Evolutionary conservation across 139 green algal genomes (phyloP).

Genomic region (Axilococcus clingmanii): DNA sequence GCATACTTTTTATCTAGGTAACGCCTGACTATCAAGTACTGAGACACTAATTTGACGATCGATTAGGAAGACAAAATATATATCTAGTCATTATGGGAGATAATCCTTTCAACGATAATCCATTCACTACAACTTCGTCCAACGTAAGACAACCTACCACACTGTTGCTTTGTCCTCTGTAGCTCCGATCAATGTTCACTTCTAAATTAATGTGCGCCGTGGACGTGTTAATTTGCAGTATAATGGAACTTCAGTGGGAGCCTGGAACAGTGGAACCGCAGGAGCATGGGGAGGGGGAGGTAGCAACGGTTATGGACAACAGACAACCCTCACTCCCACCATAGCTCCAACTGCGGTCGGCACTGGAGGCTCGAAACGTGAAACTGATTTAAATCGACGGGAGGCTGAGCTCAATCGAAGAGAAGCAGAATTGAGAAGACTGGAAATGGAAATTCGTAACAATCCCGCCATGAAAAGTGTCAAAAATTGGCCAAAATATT

Average conservation of each 20-base stretch:
- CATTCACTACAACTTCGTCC: conserved; percentile 9
- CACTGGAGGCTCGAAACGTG: conserved; percentile 7
- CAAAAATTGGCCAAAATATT: conserved; percentile 55
- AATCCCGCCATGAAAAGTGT: conserved; percentile 15
- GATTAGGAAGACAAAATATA: no score
- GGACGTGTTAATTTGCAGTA: no score
- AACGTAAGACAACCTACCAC: neutral
- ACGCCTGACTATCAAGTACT: no score
- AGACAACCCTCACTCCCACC: neutral
- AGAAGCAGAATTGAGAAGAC: conserved; percentile 30
- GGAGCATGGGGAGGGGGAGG: conserved; percentile 1
- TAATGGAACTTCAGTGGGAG: no score
- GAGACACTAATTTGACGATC: no score
- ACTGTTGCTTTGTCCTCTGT: neutral
- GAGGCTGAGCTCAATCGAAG: conserved; percentile 29
- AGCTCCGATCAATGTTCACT: no score
- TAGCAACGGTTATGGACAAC: neutral
- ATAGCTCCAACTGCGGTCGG: neutral
- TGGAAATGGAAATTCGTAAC: conserved; percentile 24
- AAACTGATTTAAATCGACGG: conserved; percentile 30
- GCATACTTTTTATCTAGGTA: no score
- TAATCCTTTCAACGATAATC: conserved; percentile 25
- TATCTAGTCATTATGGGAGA: conserved; percentile 14
- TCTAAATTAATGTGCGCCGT: no score
- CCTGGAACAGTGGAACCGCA: neutral